Evolutionary conservation across 1,139 yeast species (phyloP).

Genomic region (Pichia terricola): DNA sequence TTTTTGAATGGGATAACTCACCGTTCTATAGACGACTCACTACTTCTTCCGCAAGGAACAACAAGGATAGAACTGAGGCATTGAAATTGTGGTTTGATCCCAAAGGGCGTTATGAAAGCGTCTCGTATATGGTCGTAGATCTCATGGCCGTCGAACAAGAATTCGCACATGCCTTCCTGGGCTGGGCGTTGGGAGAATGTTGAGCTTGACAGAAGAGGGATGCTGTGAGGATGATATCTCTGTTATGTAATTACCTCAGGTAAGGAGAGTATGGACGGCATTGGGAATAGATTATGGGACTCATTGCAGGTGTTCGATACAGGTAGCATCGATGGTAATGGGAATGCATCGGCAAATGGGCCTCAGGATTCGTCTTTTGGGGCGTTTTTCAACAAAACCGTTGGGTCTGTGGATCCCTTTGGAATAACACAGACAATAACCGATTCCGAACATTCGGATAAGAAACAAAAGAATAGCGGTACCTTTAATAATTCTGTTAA

Average conservation of each 20-base stretch:
- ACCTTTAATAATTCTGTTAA: no score
- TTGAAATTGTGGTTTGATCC: no score
- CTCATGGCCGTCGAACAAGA: neutral
- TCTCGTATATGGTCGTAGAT: no score
- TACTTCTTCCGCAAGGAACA: no score
- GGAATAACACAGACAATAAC: neutral
- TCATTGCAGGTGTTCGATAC: neutral
- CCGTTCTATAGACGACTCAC: neutral
- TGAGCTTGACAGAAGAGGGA: no score
- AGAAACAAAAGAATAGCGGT: no score
- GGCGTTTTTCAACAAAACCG: neutral
- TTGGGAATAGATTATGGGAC: slow-evolving; percentile 1
- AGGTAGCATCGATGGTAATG: neutral
- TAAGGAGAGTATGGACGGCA: neutral
- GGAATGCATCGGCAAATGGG: neutral
- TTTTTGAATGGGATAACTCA: slow-evolving; percentile 5
- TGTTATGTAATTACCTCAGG: no score
- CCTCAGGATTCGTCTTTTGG: neutral
- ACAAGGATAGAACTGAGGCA: no score
- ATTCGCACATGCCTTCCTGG: neutral
- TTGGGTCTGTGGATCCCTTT: neutral
- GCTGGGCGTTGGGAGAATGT: neutral
- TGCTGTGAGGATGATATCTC: no score
- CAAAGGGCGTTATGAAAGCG: no score
- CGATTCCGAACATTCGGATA: no score